A percentile compares a stretch with the other conserved stretches of the same genome.
Conservation (phyloP, 2,329 filamentous ascomycete species). For the Pseudogymnoascus sp. region DNA sequence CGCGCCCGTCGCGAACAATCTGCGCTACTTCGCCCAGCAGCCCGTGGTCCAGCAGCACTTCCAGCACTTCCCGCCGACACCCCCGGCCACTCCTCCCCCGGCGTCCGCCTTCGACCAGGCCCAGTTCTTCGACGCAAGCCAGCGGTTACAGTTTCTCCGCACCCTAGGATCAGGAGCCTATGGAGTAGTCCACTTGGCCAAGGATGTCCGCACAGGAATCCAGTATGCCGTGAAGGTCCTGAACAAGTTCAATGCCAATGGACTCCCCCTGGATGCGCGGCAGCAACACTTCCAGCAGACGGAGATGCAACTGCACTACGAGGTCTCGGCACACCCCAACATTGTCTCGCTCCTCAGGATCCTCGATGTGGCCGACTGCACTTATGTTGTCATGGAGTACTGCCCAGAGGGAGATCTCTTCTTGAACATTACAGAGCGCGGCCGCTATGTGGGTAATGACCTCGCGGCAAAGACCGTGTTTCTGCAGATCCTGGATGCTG, state of each 20-base stretch:
- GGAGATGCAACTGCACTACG: slow-evolving; percentile 86
- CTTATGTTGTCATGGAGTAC: slow-evolving; percentile 93
- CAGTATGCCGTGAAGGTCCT: slow-evolving; percentile 95
- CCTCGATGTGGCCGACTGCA: slow-evolving; percentile 83
- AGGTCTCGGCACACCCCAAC: slow-evolving; percentile 81
- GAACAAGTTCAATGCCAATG: slow-evolving; percentile 74
- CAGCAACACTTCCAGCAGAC: slow-evolving; percentile 86
- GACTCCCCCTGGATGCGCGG: slow-evolving; percentile 65
- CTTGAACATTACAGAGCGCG: slow-evolving; percentile 91
- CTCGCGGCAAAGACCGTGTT: slow-evolving; percentile 78
- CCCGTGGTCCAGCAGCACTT: neutral
- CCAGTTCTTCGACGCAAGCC: slow-evolving; percentile 3
- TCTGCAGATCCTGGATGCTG: slow-evolving; percentile 91
- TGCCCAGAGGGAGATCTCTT: slow-evolving; percentile 96
- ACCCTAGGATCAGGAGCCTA: slow-evolving; percentile 93
- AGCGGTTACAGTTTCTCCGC: slow-evolving; percentile 61
- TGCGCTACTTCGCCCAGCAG: neutral
- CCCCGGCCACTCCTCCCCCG: neutral
- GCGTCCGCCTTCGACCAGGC: neutral
- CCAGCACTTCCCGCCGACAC: neutral
- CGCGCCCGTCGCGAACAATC: neutral
- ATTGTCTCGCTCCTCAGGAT: slow-evolving; percentile 92
- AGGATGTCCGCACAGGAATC: slow-evolving; percentile 71
- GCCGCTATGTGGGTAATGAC: slow-evolving; percentile 90
- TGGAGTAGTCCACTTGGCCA: slow-evolving; percentile 86